Conservation (phyloP, 345 rosid genomes). For the Erucastrum elatum region DNA sequence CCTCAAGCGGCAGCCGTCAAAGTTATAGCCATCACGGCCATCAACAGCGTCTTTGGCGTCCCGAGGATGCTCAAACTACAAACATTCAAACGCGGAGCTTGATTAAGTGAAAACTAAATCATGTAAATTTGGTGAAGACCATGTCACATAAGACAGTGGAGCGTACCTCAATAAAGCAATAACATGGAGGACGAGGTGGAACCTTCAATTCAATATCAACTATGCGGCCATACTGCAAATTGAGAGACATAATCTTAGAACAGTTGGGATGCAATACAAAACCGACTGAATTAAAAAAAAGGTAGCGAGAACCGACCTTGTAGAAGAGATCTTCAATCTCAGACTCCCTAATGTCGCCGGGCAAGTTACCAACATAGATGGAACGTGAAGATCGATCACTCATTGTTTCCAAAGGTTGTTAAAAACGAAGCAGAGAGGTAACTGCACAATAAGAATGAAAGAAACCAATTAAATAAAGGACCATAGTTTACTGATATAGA, state of each 20-base stretch:
- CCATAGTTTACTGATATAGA: slow-evolving; percentile 24
- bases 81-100: slow-evolving; percentile 22
- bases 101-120: neutral
- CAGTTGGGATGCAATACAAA: neutral
- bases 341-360: slow-evolving; percentile 76
- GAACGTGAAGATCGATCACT: slow-evolving; percentile 94
- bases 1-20: slow-evolving; percentile 72
- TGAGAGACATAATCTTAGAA: neutral
- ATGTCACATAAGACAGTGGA: neutral
- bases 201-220: slow-evolving; percentile 90
- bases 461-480: slow-evolving; percentile 20
- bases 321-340: slow-evolving; percentile 94
- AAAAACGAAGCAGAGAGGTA: slow-evolving; percentile 18
- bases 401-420: slow-evolving; percentile 48
- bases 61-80: slow-evolving; percentile 58
- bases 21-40: slow-evolving; percentile 85
- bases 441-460: slow-evolving; percentile 29
- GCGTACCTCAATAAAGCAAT: slow-evolving; percentile 92
- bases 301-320: slow-evolving; percentile 57
- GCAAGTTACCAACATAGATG: slow-evolving; percentile 96
- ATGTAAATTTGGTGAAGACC: neutral
- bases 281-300: slow-evolving; percentile 10
- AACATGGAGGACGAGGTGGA: slow-evolving; percentile 97
- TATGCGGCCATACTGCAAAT: slow-evolving; percentile 79
- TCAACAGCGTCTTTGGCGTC: slow-evolving; percentile 81